phyloP scores from a whole-genome alignment of 2,329 filamentous ascomycete species.

The Talaromyces sp. region DNA sequence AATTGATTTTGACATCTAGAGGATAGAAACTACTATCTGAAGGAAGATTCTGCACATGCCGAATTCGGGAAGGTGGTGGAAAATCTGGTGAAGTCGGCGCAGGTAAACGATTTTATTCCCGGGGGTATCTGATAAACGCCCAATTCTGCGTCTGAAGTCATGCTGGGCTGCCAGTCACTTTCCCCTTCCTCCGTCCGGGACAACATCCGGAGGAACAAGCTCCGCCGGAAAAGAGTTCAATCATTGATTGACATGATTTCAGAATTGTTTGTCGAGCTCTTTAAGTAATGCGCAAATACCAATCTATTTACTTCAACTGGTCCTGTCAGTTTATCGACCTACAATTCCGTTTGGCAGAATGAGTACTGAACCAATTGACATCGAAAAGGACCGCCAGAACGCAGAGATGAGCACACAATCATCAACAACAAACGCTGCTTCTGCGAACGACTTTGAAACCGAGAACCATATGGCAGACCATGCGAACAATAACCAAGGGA shows the following conservation, averaged over 20 bases:
- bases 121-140: not conserved
- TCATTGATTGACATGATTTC: not conserved
- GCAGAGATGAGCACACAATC: not conserved
- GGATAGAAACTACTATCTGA: not conserved
- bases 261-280: not conserved
- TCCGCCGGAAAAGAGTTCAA: not conserved
- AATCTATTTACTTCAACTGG: not conserved
- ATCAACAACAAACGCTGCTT: not conserved
- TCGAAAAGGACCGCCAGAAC: not conserved
- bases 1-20: not conserved
- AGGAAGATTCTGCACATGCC: not conserved
- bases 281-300: not conserved
- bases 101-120: not conserved
- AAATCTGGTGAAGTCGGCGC: not conserved
- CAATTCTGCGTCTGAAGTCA: not conserved
- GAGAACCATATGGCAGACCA: no score
- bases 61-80: not conserved
- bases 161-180: not conserved
- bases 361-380: not conserved
- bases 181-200: not conserved
- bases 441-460: not conserved
- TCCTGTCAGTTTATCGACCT: not conserved
- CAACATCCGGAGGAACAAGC: not conserved
- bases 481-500: no score
- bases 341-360: not conserved